Base-by-base conservation (phyloP, 164 flowering plant genomes). In the Chimonanthus salicifolius region DNA sequence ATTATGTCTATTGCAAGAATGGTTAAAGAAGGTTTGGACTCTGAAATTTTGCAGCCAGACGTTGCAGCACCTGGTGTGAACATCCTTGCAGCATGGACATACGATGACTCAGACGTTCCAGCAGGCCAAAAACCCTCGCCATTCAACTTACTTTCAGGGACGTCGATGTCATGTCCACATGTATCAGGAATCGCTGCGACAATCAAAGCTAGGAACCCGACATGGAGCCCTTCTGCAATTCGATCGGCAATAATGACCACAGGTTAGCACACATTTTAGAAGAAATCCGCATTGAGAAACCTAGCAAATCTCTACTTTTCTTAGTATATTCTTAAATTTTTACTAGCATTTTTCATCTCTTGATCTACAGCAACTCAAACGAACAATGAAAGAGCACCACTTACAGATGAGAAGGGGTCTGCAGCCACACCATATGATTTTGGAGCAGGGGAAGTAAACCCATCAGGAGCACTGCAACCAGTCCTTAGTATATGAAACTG, bases 161-260 rank as follows among this genome's bases (percentile, higher is more conserved):
- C 94, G 63, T 94, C 98, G 62, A 91, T 91, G 98, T 49, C 98
- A 33, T 89, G 97, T 72, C 95, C 98, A 0, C 98, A 94, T 79
- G 89, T 94, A 58, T 83, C 95, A 0, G 98, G 90, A 2, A 67
- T 89, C 49, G 96, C 86, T 4, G 97, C 94, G 6, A 62, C 73
- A 0, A 82, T 94, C 54, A 90, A 87, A 78, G 82, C 90, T 47
- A 82, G 47, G 63, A 62, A 90, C 72, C 94, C 95, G 9, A 67
- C 80, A 0, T 89, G 88, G 88, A 76, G 84, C 69, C 89, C 91
- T 20, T 84, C 98, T 4, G 91, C 92, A 2, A 88, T 94, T 68
- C 81, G 75, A 84, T 90, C 95, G 47, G 97, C 95, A 70, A 87
- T 94, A 63, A 92, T 94, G 92, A 92, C 97, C 21, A 82, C 98